Conservation (phyloP, 495 filamentous ascomycete genomes). For the Aspergillus conjunctus region DNA sequence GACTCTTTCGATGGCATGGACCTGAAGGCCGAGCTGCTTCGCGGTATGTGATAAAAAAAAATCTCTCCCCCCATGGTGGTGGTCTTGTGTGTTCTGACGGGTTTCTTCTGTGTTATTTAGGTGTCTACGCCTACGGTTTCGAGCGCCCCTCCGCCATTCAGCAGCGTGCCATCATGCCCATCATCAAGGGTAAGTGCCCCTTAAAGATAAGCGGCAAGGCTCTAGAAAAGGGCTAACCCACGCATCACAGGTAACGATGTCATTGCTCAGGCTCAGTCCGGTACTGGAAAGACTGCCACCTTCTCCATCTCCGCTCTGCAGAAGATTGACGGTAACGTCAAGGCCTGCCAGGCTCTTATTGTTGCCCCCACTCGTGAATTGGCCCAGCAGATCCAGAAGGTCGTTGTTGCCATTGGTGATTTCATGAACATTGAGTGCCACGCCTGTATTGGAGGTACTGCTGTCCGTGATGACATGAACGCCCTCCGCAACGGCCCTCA, state of each 20-base stretch:
- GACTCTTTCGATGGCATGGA: slow-evolving; percentile 99
- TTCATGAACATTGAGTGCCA: slow-evolving; percentile 99
- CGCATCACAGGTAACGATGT: slow-evolving; percentile 81
- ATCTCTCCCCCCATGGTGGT: slow-evolving; percentile 18
- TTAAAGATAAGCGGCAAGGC: slow-evolving; percentile 29
- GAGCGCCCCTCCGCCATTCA: slow-evolving; percentile 99
- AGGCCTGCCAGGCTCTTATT: slow-evolving; percentile 94
- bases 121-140: slow-evolving; percentile 99
- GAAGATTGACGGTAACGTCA: slow-evolving; percentile 92
- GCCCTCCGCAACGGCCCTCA: slow-evolving; percentile 94
- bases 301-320: slow-evolving; percentile 98
- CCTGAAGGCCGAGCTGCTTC: slow-evolving; percentile 93
- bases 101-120: slow-evolving; percentile 41
- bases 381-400: slow-evolving; percentile 98
- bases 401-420: slow-evolving; percentile 96
- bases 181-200: slow-evolving; percentile 88
- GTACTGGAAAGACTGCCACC: slow-evolving; percentile 98
- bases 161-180: slow-evolving; percentile 98
- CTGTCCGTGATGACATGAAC: slow-evolving; percentile 96
- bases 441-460: slow-evolving; percentile 98
- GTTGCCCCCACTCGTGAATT: slow-evolving; percentile 96
- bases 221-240: slow-evolving; percentile 24
- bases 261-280: slow-evolving; percentile 98
- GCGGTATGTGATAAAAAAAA: slow-evolving; percentile 65
- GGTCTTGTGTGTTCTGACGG: slow-evolving; percentile 36